Base-by-base conservation (phyloP, 805 yeast species). In the Yarrowia sp. region DNA sequence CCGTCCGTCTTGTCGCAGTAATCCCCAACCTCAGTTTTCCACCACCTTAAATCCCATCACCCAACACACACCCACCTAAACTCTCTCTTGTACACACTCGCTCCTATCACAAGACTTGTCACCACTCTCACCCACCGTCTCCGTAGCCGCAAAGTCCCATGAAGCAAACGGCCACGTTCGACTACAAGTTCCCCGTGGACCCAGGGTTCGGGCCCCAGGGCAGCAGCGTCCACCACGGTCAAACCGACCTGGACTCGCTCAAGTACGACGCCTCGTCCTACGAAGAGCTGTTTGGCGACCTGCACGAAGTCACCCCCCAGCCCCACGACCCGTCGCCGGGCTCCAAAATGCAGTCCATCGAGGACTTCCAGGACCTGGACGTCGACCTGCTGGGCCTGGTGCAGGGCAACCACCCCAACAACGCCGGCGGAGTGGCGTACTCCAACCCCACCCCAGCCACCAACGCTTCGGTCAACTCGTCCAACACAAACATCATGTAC, bases 311-410 rank as follows among this genome's bases (percentile, higher is more conserved):
- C 19, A 43, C 64, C 40, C 64, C 64, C 50, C 49, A 58, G 50
- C 64, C 64, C 64, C 50, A 58, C 30, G 64, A 42, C 49, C 55
- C 44, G 20, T 14, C 53, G 19, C 43, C 52, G 15, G 43, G 36
- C 55, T 14, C 44, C 6, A 61, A 43, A 19, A n/a, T 55, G 50
- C 64, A 58, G 39, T 58, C 64, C 44, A 44, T 61, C 44, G 66
- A 61, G 38, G 66, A 61, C 53, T 61, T 61, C 24, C 66, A 61
- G 55, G 66, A 61, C 46, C 55, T 61, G n/a, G 66, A 61, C 38
- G 66, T 61, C 7, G 66, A 61, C 38, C 55, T 61, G 34, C 66
- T 61, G 38, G 66, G 66, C 1, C 55, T 61, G 17, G 63, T 55
- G 2, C 64, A 43, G 9, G 46, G 50, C 42, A 36, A 46, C 66